Evolutionary conservation across 306 rosid genomes (phyloP), one percentile per base, ranked within the genome.

Genomic region (Prunus padus): DNA sequence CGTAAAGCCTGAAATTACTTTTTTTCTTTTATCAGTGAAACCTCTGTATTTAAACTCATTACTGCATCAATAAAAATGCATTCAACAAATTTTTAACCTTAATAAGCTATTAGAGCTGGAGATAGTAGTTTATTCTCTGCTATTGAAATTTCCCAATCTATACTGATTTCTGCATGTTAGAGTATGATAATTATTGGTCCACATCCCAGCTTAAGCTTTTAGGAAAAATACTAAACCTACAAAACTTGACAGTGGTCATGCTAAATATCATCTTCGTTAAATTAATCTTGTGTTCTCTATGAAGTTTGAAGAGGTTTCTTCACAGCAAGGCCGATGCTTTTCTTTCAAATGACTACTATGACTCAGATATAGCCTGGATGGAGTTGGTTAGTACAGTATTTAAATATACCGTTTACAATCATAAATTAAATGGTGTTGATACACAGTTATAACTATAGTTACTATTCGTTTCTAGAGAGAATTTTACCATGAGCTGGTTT

Each of bases 321-420:
- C 96, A 88, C 80, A 79, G 97, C 88, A 92, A 89, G 88, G 98
- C 97, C 26, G 82, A 88, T 82, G 95, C 98, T 76, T 90, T 92
- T 83, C 92, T 89, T 76, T 95, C 97, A 63, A 92, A 95, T 84
- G 93, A 95, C 65, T 92, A 95, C 82, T 92, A 95, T 80, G 89
- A 86, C 65, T 95, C 98, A 4, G 97, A 95, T 80, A 75, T 95
- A 70, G 96, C 97, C 25, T 95, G 98, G 98, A 89, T 92, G 92
- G 87, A 86, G 80, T 88, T 95, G 98, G 98, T 95, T 77, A 75
- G 97, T 92, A 42, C 16, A 40, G n/a, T 72, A 56, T 81, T 67
- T 61, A 23, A 23, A 42, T 75, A 59, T 71, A 31, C 51, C 22
- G 8, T 71, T 23, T 57, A 42, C 75, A 55, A 10, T 42, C 11